Evolutionary conservation across 805 yeast genomes (phyloP), one percentile per base, ranked within the genome.

Genomic region (Tetrapisispora pingtungensis): DNA sequence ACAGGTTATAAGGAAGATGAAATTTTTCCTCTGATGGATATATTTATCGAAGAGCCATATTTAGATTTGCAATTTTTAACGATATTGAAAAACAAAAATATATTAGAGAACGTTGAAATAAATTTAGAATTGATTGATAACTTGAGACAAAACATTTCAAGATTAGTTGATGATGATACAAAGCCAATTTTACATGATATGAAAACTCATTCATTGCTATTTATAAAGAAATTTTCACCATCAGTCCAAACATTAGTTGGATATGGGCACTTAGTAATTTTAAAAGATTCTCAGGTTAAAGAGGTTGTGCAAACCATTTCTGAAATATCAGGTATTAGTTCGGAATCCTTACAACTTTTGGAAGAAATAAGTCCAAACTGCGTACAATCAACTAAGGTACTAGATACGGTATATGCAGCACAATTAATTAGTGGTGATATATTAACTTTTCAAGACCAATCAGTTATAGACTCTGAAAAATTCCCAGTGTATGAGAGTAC

Each of bases 381-480:
- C 31, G 69, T 81, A 33, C 34, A 71, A 63, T 37, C 55, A 58
- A 8, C 46, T 51, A n/a, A 52, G 53, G 7, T 28, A 28, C 3
- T 17, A 5, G 33, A 27, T 27, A 30, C 67, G 78, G 1, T 75
- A 76, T 55, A 75, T 72, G 36, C 75, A 46, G 65, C 72, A 33
- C 93, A 84, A 51, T 57, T 84, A 17, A 68, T 71, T 6, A 74
- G 72, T 46, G 94, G 94, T 53, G 94, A 84, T 56, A 81, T 84
- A 14, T 57, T 84, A 7, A 50, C 64, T 2, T 61, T 62, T 50
- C 63, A 49, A 49, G 49, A 47, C 34, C 47, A 50, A 13, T 35
- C 33, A 7, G 28, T 44, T 4, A 41, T 47, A 6, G 22, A 52
- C 30, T 48, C 50, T 4, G 49, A 54, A 3, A 51, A 58, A 34